A percentile compares a stretch with the other conserved stretches of the same genome.
These are phyloP conservation scores for Curvularia verruculosa DNA, from an alignment of 2,329 filamentous ascomycete species.

Conservation along the genomic window DNA sequence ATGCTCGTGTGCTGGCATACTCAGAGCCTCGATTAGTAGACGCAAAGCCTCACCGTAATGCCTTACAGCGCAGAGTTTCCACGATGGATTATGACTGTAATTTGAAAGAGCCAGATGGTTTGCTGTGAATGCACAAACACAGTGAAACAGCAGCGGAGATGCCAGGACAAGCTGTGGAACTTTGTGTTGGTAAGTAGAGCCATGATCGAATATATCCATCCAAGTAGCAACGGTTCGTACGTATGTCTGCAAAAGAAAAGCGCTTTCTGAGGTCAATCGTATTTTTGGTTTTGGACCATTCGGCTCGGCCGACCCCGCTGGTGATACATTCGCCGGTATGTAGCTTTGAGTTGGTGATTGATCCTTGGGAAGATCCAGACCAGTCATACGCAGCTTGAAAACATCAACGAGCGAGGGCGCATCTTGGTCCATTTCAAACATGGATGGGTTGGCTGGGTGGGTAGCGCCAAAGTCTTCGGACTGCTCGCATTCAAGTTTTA, in stretches of 20 bases:
- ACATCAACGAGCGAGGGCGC: conserved; percentile 26
- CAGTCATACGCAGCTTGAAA: conserved; percentile 33
- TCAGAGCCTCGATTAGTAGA: conserved; percentile 38
- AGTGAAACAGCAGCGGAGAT: conserved; percentile 43
- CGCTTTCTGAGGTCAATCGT: conserved; percentile 37
- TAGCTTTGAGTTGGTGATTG: conserved; percentile 17
- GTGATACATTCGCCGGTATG: conserved; percentile 17
- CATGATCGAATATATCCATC: conserved; percentile 46
- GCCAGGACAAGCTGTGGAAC: conserved; percentile 36
- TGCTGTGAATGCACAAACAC: conserved; percentile 45
- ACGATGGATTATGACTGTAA: conserved; percentile 30
- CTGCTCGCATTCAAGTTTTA: conserved; percentile 37
- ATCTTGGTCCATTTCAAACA: conserved; percentile 8
- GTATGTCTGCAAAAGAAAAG: conserved; percentile 42
- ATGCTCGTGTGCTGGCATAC: conserved; percentile 34
- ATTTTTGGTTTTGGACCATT: conserved; percentile 13
- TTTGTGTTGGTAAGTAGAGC: conserved; percentile 38
- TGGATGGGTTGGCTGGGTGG: conserved; percentile 4
- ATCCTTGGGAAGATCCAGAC: conserved; percentile 26
- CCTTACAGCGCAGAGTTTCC: conserved; percentile 36
- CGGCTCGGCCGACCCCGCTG: conserved; percentile 12
- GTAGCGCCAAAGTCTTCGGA: conserved; percentile 29
- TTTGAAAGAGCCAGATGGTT: conserved; percentile 42
- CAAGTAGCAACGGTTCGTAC: conserved; percentile 42
- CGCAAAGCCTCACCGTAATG: conserved; percentile 42